Percentiles rank a stretch among this genome's conserved stretches.
Evolutionary conservation across 2,329 filamentous ascomycete genomes (phyloP).

Genomic region (Teratosphaeria pseudoeucalypti): DNA sequence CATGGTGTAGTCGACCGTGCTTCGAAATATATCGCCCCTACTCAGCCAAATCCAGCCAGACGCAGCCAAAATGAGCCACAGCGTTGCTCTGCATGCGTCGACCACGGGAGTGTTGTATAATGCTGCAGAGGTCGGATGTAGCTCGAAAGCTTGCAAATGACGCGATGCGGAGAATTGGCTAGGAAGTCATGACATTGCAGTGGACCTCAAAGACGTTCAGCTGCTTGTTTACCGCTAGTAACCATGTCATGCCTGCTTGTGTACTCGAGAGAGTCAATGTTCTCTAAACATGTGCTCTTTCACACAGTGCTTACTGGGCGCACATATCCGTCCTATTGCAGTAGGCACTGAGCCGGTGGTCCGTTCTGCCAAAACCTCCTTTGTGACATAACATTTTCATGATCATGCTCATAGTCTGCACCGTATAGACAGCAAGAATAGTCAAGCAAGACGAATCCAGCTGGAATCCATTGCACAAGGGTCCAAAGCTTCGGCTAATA

Average conservation of each 20-base stretch:
- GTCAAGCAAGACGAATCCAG: too few species aligned
- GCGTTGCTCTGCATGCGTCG: background rate
- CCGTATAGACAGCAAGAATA: too few species aligned
- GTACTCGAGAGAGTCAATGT: background rate
- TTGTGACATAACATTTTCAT: too few species aligned
- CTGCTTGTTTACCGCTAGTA: background rate
- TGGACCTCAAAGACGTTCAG: background rate
- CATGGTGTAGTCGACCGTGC: background rate
- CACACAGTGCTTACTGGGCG: background rate
- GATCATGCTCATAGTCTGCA: too few species aligned
- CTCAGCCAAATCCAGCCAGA: background rate
- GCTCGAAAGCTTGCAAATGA: background rate
- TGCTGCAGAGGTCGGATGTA: background rate
- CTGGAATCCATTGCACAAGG: too few species aligned
- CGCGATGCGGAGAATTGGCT: background rate
- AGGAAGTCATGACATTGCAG: background rate
- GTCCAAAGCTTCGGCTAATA: too few species aligned
- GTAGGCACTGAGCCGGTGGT: too few species aligned
- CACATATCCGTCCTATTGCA: background rate
- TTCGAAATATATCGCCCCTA: background rate
- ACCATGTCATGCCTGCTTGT: background rate
- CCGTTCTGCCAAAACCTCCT: too few species aligned
- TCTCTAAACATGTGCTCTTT: too few species aligned
- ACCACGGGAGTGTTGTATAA: background rate
- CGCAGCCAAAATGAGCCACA: too few species aligned